Evolutionary conservation across 352 stramenopile species (phyloP).

Genomic region (Phytophthora macrochlamydospora): DNA sequence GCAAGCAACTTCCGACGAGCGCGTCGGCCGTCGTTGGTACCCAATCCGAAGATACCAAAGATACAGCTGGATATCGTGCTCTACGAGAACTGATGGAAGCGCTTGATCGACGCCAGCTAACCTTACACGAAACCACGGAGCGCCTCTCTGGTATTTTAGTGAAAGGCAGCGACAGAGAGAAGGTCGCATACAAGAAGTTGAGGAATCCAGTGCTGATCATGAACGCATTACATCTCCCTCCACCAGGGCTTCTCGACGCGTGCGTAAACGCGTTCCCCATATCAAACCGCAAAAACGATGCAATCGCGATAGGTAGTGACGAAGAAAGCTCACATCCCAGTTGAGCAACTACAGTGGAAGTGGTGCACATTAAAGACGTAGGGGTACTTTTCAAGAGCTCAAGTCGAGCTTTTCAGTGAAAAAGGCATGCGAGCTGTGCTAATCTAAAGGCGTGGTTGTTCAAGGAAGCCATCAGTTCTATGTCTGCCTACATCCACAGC

Average conservation of each 20-base stretch:
- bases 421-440: neutral
- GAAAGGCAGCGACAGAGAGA: neutral
- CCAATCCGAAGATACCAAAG: neutral
- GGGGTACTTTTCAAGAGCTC: neutral
- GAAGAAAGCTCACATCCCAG: neutral
- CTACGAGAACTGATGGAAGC: neutral
- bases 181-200: neutral
- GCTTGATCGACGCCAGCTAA: neutral
- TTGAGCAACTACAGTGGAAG: neutral
- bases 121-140: neutral
- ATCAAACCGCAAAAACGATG: neutral
- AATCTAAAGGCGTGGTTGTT: neutral
- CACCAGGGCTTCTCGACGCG: neutral
- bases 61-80: neutral
- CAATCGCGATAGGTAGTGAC: neutral
- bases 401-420: neutral
- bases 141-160: neutral
- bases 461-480: neutral
- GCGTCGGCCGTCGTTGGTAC: neutral
- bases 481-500: neutral
- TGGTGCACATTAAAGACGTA: neutral
- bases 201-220: neutral
- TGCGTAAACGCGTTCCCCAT: neutral
- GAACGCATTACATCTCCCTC: neutral
- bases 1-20: neutral